Evolutionary conservation across 2,329 filamentous ascomycete genomes (phyloP), one percentile per base, ranked within the genome.

Genomic region (Fusarium sambucinum): DNA sequence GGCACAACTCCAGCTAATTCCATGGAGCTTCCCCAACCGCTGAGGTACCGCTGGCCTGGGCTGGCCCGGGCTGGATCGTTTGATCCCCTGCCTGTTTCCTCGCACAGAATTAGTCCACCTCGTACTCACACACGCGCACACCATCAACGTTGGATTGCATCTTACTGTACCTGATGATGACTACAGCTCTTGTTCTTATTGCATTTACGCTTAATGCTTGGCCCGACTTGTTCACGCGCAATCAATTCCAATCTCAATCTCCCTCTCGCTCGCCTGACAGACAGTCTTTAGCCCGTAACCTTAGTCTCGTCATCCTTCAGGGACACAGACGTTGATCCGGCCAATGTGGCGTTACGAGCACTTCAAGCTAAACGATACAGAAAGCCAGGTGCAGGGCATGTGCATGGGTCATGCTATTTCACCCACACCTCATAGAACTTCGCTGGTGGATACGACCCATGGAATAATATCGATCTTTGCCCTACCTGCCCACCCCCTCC

Each of bases 341-440:
- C 30, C 27, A 65, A 63, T 69, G 67, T 73, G 71, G 71, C 71
- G 69, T 70, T 69, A 73, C 67, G 56, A 69, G 64, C 67, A 37
- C 58, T 44, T 45, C 37, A 59, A 63, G 55, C 68, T 59, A 63
- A 63, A 73, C 61, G 61, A 64, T 42, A 29, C 38, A 58, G 35
- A 58, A 29, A 46, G 41, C 29, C 32, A 47, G 9, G 25, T n/a
- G 21, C 27, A 59, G n/a, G 40, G 19, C 52, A 69, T 61, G 69
- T 66, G 71, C 68, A 72, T 69, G 70, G 65, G 59, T 45, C 59
- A 58, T 44, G 29, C 29, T 42, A 47, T 47, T 61, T 61, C 60
- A 44, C 44, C 52, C 66, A 60, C 57, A 55, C 59, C 59, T 48
- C 35, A 35, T 16, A 50, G 46, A 33, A 11, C 30, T 13, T 46